Evolutionary conservation across 345 rosid species (phyloP).

Genomic region (Limnanthes douglasii): DNA sequence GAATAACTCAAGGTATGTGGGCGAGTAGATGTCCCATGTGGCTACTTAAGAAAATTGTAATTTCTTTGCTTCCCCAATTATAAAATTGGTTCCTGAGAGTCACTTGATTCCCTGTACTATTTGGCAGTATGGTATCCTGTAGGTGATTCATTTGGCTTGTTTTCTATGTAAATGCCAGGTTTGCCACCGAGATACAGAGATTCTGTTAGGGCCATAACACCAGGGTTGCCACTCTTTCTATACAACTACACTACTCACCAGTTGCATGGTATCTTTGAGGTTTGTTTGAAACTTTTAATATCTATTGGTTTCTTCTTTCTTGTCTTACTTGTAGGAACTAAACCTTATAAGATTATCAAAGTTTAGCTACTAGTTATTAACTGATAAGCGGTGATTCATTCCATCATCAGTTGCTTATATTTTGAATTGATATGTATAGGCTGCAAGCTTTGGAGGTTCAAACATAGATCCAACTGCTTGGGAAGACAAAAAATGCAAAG

Average conservation of each 20-base stretch:
- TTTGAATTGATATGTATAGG: slow-evolving; percentile 24
- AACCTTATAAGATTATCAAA: too few relatives aligned
- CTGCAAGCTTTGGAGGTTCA: slow-evolving; percentile 89
- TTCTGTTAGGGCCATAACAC: slow-evolving; percentile 95
- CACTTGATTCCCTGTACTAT: neutral
- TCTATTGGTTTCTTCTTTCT: slow-evolving; percentile 2
- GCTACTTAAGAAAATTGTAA: neutral
- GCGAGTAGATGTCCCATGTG: too few relatives aligned
- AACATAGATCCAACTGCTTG: slow-evolving; percentile 99
- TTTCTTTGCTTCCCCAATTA: neutral
- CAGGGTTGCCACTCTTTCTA: slow-evolving; percentile 92
- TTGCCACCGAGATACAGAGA: slow-evolving; percentile 97
- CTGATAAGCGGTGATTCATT: neutral
- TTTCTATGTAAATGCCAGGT: slow-evolving; percentile 31
- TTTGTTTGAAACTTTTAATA: slow-evolving; percentile 19
- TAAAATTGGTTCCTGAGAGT: neutral
- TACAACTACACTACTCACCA: slow-evolving; percentile 96
- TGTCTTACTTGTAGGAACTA: too few relatives aligned
- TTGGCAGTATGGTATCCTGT: too few relatives aligned
- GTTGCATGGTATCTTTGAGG: slow-evolving; percentile 98
- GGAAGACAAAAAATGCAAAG: slow-evolving; percentile 99
- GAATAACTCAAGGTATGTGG: neutral
- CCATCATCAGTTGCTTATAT: too few relatives aligned
- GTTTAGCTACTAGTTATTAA: neutral
- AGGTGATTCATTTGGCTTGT: neutral